Conservation (phyloP, 2,329 filamentous ascomycete species). For the Microdochium trichocladiopsis region DNA sequence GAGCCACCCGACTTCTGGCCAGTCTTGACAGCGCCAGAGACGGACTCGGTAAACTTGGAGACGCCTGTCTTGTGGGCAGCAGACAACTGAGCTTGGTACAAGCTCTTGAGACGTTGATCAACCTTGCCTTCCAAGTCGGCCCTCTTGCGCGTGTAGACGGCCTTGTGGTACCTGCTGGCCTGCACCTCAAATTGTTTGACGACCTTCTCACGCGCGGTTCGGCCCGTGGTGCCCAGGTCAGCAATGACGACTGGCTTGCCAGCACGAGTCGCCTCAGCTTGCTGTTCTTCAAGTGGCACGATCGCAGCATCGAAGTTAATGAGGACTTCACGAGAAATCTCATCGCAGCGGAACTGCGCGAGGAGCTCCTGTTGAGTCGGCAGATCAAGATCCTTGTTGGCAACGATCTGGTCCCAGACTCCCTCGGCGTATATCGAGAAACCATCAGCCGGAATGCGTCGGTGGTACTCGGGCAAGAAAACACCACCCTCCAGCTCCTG, state of each 20-base stretch:
- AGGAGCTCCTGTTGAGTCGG: conserved; percentile 95
- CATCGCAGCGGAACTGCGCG: conserved; percentile 95
- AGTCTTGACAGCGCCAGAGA: conserved; percentile 77
- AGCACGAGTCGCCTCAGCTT: conserved; percentile 65
- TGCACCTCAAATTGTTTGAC: conserved; percentile 83
- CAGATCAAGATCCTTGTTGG: conserved; percentile 96
- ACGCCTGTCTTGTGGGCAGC: conserved; percentile 89
- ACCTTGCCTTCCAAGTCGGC: conserved; percentile 80
- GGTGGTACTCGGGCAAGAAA: conserved; percentile 90
- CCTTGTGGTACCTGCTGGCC: conserved; percentile 94
- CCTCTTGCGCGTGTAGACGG: conserved; percentile 81
- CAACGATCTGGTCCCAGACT: conserved; percentile 97
- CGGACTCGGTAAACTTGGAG: conserved; percentile 76
- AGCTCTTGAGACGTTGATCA: conserved; percentile 76
- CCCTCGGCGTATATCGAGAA: conserved; percentile 90
- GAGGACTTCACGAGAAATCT: conserved; percentile 87
- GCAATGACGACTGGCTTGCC: conserved; percentile 68
- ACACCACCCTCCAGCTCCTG: conserved; percentile 72
- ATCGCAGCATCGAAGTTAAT: conserved; percentile 78
- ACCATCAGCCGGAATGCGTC: conserved; percentile 93
- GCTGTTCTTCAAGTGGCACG: conserved; percentile 75
- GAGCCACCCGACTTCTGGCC: conserved; percentile 86
- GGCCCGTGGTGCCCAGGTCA: conserved; percentile 69
- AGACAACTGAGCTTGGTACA: conserved; percentile 82
- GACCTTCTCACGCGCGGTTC: conserved; percentile 61